Evolutionary conservation across 345 rosid species (phyloP), one percentile per base, ranked within the genome.

Genomic region (Geranium rotundifolium): DNA sequence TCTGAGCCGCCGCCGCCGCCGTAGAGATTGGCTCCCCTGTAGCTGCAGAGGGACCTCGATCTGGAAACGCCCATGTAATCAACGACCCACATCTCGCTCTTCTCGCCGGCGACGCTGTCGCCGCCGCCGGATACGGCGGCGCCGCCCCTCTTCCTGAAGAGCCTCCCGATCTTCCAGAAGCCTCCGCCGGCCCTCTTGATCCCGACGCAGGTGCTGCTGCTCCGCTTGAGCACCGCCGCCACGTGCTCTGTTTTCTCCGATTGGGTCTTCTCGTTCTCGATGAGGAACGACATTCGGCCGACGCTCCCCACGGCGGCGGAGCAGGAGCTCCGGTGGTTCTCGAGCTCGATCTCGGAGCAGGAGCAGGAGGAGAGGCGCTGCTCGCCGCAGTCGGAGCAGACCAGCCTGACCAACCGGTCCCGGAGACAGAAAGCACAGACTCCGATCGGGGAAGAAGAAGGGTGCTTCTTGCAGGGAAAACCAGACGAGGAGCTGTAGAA

Each of bases 381-480:
- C 61, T 90, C 97, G 4, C 99, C 97, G 56, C 99, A 93, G 62
- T 90, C 97, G 0, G 97, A 86, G 57, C 99, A 93, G 0, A 93
- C 92, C 65, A 93, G 80, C 62, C 74, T 86, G 19, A 84, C 72
- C 64, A 93, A 75, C n/a, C 97, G 93, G 66, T 93, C 99, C 66
- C 85, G 85, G 63, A 93, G 88, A 67, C 99, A 93, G 59, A 77
- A 71, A 14, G 99, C 83, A 61, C 99, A 93, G 0, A 93, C 80
- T 6, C 99, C 99, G 54, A 77, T 86, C 0, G 89, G 63, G 62
- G 96, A 83, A 3, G 77, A 60, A 0, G 84, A 82, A 9, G 97
- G 99, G 74, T 93, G 99, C 66, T 85, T 86, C 83, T 79, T 80
- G 71, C 99, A 93, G 27, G 87, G 84, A 67, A 86, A 72, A 34